Conservation (phyloP, 371 early-diverging fungal species). For the Circinella umbellata region DNA sequence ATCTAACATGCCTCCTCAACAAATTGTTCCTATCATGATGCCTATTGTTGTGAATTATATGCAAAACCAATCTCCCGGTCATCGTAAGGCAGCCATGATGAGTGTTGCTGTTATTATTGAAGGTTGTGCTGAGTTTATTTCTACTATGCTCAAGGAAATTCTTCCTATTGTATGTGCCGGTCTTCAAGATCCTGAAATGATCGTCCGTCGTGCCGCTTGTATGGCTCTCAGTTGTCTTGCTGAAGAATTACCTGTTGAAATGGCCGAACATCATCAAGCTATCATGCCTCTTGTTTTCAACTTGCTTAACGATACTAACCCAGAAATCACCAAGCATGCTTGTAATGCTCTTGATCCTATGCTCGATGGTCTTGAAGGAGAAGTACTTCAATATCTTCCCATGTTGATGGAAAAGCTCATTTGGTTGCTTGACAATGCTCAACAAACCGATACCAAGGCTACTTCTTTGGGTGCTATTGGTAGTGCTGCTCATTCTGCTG, state of each 20-base stretch:
- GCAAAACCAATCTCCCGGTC: constrained; percentile 68
- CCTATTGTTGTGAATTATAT: constrained; percentile 74
- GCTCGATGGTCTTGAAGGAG: constrained; percentile 76
- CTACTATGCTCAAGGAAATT: constrained; percentile 71
- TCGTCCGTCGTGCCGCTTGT: constrained; percentile 86
- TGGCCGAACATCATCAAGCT: constrained; percentile 75
- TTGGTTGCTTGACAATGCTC: constrained; percentile 66
- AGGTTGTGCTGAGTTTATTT: constrained; percentile 84
- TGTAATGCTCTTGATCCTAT: constrained; percentile 84
- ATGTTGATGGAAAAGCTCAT: constrained; percentile 79
- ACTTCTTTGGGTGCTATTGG: constrained; percentile 85
- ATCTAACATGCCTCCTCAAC: constrained; percentile 80
- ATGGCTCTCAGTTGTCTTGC: constrained; percentile 83
- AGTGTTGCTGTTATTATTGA: constrained; percentile 82
- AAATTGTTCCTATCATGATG: constrained; percentile 82
- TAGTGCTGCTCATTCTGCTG: constrained; percentile 84
- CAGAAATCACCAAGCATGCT: constrained; percentile 75
- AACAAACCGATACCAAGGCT: constrained; percentile 65
- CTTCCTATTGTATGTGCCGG: constrained; percentile 74
- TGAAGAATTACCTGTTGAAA: constrained; percentile 77
- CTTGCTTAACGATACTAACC: constrained; percentile 72
- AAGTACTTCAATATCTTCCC: constrained; percentile 76
- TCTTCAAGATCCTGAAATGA: constrained; percentile 75
- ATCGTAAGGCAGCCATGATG: constrained; percentile 86
- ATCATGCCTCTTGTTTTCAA: constrained; percentile 81